Conservation (phyloP, 2,329 filamentous ascomycete genomes). For the Aureobasidium sp. region DNA sequence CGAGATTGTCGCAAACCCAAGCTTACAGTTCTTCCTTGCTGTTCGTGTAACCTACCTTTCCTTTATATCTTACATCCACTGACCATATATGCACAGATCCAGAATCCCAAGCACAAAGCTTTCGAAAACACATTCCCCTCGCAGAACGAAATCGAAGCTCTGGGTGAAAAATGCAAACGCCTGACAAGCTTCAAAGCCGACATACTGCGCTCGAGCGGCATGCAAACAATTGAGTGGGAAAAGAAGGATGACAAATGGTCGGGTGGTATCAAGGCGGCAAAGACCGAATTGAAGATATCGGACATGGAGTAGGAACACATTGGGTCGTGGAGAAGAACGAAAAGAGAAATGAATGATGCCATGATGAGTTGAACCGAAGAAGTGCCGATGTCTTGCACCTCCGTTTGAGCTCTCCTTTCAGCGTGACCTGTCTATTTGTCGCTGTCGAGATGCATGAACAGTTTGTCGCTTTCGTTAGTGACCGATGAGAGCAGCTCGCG, state of each 20-base stretch:
- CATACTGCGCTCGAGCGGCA: constrained; percentile 28
- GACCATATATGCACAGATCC: background rate
- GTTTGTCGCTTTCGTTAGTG: background rate
- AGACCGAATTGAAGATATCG: background rate
- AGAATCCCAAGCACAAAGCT: constrained; percentile 25
- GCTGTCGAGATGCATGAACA: background rate
- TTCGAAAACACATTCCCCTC: constrained; percentile 28
- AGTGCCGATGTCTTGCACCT: background rate
- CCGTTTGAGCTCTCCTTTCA: background rate
- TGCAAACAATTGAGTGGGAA: constrained; percentile 29
- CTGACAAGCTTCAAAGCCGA: constrained; percentile 31
- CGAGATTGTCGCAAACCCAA: constrained; percentile 33
- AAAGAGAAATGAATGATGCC: background rate
- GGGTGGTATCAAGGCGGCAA: constrained; percentile 20
- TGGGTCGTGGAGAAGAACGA: background rate
- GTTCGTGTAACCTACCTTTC: constrained; percentile 21
- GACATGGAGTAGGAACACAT: background rate
- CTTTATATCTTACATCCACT: background rate
- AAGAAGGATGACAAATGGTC: constrained; percentile 26
- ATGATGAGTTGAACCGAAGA: background rate
- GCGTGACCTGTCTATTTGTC: no score
- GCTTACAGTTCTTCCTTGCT: constrained; percentile 31
- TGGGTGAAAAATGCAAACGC: constrained; percentile 28
- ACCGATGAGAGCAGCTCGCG: background rate
- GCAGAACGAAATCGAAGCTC: constrained; percentile 26